Percentiles rank a stretch among this genome's conserved stretches.
phyloP scores from a whole-genome alignment of 75 land plant genomes.

The Cryptomeria japonica region DNA sequence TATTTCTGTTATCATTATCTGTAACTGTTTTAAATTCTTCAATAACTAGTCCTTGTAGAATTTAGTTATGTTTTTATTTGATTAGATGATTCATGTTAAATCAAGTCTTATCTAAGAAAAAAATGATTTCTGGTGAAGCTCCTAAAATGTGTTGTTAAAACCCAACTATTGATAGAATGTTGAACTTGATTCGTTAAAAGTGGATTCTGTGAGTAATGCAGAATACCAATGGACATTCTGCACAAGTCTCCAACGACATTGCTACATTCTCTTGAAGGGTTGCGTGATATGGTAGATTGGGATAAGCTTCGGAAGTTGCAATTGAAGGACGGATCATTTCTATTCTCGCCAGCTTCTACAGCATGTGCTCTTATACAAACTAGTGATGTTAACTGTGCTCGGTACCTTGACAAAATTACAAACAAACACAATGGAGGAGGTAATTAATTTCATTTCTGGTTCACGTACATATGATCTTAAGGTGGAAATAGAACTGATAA shows the following conservation, averaged over 20 bases:
- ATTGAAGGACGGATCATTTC: constrained; percentile 74
- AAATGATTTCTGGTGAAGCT: too few relatives aligned
- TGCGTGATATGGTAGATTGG: constrained; percentile 73
- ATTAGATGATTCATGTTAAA: too few relatives aligned
- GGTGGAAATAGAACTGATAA: too few relatives aligned
- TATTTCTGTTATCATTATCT: too few relatives aligned
- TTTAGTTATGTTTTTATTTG: not conserved
- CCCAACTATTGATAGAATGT: too few relatives aligned
- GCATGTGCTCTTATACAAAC: constrained; percentile 88
- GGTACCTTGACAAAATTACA: constrained; percentile 47
- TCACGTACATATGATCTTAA: too few relatives aligned
- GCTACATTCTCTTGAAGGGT: constrained; percentile 82
- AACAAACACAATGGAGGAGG: constrained; percentile 74
- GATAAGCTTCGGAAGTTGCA: constrained; percentile 70
- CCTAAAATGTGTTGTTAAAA: too few relatives aligned
- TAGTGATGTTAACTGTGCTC: constrained; percentile 60
- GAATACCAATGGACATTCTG: constrained; percentile 80
- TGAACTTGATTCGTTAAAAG: not conserved
- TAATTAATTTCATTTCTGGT: constrained; percentile 9
- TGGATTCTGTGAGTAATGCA: constrained; percentile 11
- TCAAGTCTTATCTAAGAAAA: too few relatives aligned
- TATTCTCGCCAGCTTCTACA: constrained; percentile 89
- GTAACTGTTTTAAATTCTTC: too few relatives aligned
- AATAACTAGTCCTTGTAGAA: not conserved
- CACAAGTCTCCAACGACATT: constrained; percentile 76